Evolutionary conservation across 2,329 filamentous ascomycete species (phyloP).

Genomic region (Periconia macrospinosa): DNA sequence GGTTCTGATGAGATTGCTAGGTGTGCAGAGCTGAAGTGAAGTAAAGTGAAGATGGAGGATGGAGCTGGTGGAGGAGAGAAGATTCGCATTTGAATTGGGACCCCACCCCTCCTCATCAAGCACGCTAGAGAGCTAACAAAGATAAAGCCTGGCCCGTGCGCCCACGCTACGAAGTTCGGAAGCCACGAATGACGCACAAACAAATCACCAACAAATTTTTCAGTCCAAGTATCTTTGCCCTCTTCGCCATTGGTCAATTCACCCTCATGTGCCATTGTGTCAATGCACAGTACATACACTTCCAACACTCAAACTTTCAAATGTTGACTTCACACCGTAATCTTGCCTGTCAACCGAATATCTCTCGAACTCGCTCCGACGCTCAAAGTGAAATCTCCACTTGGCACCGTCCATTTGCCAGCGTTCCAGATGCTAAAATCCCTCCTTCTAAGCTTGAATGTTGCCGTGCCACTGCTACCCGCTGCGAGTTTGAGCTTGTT

Average conservation of each 20-base stretch:
- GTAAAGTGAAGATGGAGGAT: no score
- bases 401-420: conserved; percentile 39
- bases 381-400: conserved; percentile 34
- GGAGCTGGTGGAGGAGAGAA: conserved; percentile 8
- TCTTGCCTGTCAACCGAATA: conserved; percentile 35
- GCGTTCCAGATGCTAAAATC: conserved; percentile 43
- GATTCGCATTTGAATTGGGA: conserved; percentile 1
- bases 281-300: no score
- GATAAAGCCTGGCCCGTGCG: conserved; percentile 2
- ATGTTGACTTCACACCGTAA: conserved; percentile 36
- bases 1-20: background rate
- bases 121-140: conserved; percentile 1
- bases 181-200: conserved; percentile 17
- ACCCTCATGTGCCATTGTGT: no score
- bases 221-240: background rate
- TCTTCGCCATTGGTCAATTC: conserved; percentile 18
- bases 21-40: background rate
- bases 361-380: conserved; percentile 43
- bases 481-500: conserved; percentile 36
- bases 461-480: conserved; percentile 32
- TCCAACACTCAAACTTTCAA: no score
- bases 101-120: conserved; percentile 9
- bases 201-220: conserved; percentile 14
- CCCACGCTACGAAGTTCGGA: conserved; percentile 3
- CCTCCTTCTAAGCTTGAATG: conserved; percentile 38